Evolutionary conservation across 441 rosid genomes (phyloP), one percentile per base, ranked within the genome.

Genomic region (Biscutella auriculata): DNA sequence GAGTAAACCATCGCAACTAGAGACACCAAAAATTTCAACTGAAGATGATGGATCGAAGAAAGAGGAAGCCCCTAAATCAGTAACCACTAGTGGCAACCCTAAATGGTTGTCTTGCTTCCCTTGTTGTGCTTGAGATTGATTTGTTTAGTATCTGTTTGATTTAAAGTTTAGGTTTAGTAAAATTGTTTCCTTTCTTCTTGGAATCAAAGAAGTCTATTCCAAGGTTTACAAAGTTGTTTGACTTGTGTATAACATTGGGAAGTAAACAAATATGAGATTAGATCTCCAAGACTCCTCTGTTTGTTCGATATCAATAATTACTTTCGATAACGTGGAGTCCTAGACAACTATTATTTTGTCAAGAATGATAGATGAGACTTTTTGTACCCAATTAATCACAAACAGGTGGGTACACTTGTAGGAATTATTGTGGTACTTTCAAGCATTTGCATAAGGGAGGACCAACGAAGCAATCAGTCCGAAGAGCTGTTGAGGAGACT

Each of bases 41-140:
- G 59, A 57, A 5, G 54, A 41, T 34, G 59, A 62, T 19, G 63
- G 27, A 15, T 35, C 49, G 5, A 65, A 65, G 60, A 56, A 57
- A 69, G 68, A 69, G 17, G 49, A 60, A 25, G 40, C 68, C 29
- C 55, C 69, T 4, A 61, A 70, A 32, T 15, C 70, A 16, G 64
- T 32, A n/a, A 36, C 23, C 23, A 1, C 23, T 19, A 19, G 4
- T 71, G 32, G 27, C 23, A 62, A 39, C 19, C 60, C 47, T 23
- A 78, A n/a, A 67, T 81, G 95, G 89, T 70, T 76, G 12, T 73
- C 83, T 51, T 79, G 90, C 71, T 73, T 81, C 27, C 68, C 84
- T 35, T 81, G 95, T 61, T 80, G 88, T 4, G 23, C 23, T 19
- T 19, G 23, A 19, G 23, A 19, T 19, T 19, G 23, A 19, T 19